Base-by-base conservation (phyloP, 2,329 filamentous ascomycete genomes). In the Exophiala aquamarina region DNA sequence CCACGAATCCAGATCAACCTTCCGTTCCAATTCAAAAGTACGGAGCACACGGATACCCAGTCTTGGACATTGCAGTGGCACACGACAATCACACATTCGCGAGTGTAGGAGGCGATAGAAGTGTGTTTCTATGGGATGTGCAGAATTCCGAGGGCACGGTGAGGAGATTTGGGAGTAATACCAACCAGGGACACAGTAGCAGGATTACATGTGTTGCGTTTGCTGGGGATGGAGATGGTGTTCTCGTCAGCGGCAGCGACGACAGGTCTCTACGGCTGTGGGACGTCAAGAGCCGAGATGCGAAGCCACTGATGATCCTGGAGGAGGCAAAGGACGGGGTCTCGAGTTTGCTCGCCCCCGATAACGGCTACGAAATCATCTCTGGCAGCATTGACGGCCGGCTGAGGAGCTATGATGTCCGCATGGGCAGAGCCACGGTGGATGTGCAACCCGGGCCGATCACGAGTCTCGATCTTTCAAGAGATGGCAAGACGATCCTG, bases 71-170 rank as follows among this genome's bases (percentile, higher is more conserved):
- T 31, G 76, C 80, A 42, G 86, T 96, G 40, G 66, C 73, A 14
- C 63, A 73, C 18, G 85, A 89, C 70, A 98, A 98, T 68, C 80
- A 89, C 56, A 82, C 82, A 34, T 96, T 98, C 66, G 85, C 84
- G 8, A 91, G 85, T n/a, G 81, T 82, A 1, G 93, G 93, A 57
- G 93, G 93, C 49, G 93, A 98, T 71, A 87, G 92, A 59, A 78
- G 81, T 52, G 89, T 95, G 0, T 96, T 96, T 64, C 76, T 96
- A 4, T 97, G 93, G 93, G 93, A 98, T 68, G 93, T 97, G 0
- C 77, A 85, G 37, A 86, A 84, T 2, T 89, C 87, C 14, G 77
- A 81, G 58, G 50, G 44, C 34, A 95, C 92, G 3, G 72, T 87
- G 19, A 79, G 88, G 17, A 79, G 93, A 20, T 93, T 92, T 67